Evolutionary conservation across 441 rosid genomes (phyloP), one percentile per base, ranked within the genome.

Genomic region (Syzygium malaccense): DNA sequence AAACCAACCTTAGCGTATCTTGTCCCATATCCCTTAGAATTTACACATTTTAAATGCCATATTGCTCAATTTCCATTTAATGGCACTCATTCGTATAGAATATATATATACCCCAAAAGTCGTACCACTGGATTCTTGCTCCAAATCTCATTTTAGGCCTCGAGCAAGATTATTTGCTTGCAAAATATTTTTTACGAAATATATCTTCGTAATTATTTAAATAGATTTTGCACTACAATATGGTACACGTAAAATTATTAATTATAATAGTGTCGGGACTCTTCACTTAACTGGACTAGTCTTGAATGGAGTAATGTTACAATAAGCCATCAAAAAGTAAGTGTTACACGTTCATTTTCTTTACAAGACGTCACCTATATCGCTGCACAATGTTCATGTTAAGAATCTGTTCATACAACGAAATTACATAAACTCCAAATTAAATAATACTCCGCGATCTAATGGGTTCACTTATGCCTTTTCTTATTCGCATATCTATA

Each of bases 401-500:
- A 37, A 37, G 5, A 5, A 23, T 37, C 20, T 0, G 2, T 20
- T 6, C 28, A 0, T 10, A 37, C 0, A 0, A 0, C 0, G 28
- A 71, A 37, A 37, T 71, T 23, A 71, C 1, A 37, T 20, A 4
- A 20, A 37, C 49, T 71, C 17, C 80, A 20, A 37, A 71, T 71
- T 6, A 11, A 71, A 37, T 6, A 5, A 26, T 11, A 10, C n/a
- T 57, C 62, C 6, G 10, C 10, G 12, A 32, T 8, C 19, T 8
- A 32, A 66, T 8, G 5, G 9, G 79, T 33, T 33, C 48, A 0
- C 79, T 68, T 7, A 3, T 9, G 10, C 41, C 4, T 1, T 9
- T 68, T 68, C 26, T 3, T 32, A 66, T 66, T 0, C 0, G 7
- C 3, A 2, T 0, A 60, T 60, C 32, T 1, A 60, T 28, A 60